Evolutionary conservation across 2,329 filamentous ascomycete genomes (phyloP), one percentile per base, ranked within the genome.

Genomic region (Aspergillus niger): DNA sequence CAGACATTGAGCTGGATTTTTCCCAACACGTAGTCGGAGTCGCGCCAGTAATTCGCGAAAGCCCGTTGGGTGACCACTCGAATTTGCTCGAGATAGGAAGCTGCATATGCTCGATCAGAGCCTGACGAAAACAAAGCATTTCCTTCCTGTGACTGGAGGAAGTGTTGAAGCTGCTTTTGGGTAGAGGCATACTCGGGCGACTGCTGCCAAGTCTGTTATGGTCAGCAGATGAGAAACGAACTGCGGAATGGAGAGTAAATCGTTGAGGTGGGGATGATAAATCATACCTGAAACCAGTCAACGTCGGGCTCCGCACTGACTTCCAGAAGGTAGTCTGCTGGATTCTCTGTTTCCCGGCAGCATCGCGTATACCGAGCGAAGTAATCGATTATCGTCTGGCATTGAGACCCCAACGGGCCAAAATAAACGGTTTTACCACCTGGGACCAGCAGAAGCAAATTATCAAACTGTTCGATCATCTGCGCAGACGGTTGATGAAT

Each of bases 401-500:
- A 57, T 1, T 43, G 44, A 8, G 8, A 11, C 4, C 58, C 54
- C 8, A 60, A 38, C 3, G 47, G 77, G 0, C 83, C 83, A 55
- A 81, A 78, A 56, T 84, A 85, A 0, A 80, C 80, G 2, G 80
- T 74, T n/a, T 78, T 74, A 2, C 84, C 83, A 3, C 83, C 83
- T 0, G 73, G 76, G 47, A 80, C 79, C 26, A 86, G 79, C 0
- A 85, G 76, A 0, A 85, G 68, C 0, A 86, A 75, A 47, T 81
- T 76, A 60, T 86, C 83, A 63, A 86, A 86, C 36, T 80, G 72
- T 56, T 83, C 78, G 39, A 86, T 83, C 1, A 86, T 72, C 1
- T 80, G 77, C 0, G 82, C 78, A 0, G 81, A 81, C 0, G 84
- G 83, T 58, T 86, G 84, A 49, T 86, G 83, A 10, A 86, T 85